Percentiles rank a stretch among this genome's conserved stretches.
phyloP scores from a whole-genome alignment of 2,329 filamentous ascomycete species.

The Bipolaris victoriae region DNA sequence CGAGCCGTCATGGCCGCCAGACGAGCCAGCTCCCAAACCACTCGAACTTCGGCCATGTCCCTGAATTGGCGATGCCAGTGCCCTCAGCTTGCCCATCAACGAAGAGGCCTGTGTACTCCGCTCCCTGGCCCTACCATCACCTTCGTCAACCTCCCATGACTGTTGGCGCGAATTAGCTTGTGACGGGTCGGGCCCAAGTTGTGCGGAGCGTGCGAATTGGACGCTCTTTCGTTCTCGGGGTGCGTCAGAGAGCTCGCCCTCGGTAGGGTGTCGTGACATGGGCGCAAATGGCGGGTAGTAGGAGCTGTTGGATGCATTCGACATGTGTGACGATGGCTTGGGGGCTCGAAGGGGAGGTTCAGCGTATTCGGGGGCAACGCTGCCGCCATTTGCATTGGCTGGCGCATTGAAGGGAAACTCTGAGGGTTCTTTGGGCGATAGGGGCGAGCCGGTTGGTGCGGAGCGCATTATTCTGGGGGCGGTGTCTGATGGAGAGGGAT shows the following conservation, averaged over 20 bases:
- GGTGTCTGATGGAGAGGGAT: slow-evolving; percentile 25
- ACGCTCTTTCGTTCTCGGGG: slow-evolving; percentile 67
- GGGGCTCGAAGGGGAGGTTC: slow-evolving; percentile 24
- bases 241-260: slow-evolving; percentile 40
- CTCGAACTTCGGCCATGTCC: slow-evolving; percentile 59
- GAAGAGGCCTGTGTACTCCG: slow-evolving; percentile 61
- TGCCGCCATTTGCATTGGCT: slow-evolving; percentile 23
- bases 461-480: slow-evolving; percentile 39
- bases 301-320: slow-evolving; percentile 31
- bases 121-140: slow-evolving; percentile 64
- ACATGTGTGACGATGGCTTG: slow-evolving; percentile 28
- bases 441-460: slow-evolving; percentile 39
- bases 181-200: slow-evolving; percentile 50
- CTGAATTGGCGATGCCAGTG: slow-evolving; percentile 66
- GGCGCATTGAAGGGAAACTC: slow-evolving; percentile 48
- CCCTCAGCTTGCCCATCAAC: slow-evolving; percentile 79
- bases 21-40: slow-evolving; percentile 51
- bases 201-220: slow-evolving; percentile 68
- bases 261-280: slow-evolving; percentile 41
- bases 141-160: slow-evolving; percentile 67
- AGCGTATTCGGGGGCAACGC: slow-evolving; percentile 25
- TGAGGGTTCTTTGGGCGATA: slow-evolving; percentile 34
- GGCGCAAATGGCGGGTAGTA: slow-evolving; percentile 42
- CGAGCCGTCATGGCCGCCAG: slow-evolving; percentile 47
- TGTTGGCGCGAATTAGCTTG: slow-evolving; percentile 64